Evolutionary conservation across 148 eudicot species (phyloP).

Genomic region (Cornus controversa): DNA sequence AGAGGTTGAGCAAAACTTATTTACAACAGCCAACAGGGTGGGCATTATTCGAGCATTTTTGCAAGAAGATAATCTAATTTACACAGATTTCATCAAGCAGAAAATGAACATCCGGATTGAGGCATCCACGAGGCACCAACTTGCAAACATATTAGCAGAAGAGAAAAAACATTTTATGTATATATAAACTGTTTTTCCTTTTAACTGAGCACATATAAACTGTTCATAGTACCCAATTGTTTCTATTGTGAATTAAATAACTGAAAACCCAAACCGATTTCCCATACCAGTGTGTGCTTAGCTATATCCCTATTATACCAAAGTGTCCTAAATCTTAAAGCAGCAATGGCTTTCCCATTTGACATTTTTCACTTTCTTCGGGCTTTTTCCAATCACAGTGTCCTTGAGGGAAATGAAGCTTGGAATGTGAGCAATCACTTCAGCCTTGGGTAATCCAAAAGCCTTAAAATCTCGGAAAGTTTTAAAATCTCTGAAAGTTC

Average conservation of each 20-base stretch:
- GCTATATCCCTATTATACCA: background rate
- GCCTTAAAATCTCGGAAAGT: conserved; percentile 25
- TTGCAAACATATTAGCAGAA: no score
- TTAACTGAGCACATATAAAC: no score
- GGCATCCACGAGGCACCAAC: no score
- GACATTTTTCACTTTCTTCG: conserved; percentile 5
- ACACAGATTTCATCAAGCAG: no score
- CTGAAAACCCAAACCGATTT: background rate
- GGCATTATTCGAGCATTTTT: background rate
- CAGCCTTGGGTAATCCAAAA: background rate
- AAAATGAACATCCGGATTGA: no score
- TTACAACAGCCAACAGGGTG: background rate
- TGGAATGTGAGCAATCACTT: conserved; percentile 14
- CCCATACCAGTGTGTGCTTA: background rate
- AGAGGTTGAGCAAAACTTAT: no score
- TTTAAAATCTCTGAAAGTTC: conserved; percentile 28
- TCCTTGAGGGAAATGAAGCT: conserved; percentile 37
- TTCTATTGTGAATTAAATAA: background rate
- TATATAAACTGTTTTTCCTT: no score
- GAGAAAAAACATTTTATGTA: no score
- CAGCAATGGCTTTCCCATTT: background rate
- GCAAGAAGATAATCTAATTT: background rate
- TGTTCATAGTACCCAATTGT: background rate
- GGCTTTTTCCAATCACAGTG: conserved; percentile 7
- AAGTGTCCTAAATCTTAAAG: background rate